A percentile compares a stretch with the other conserved stretches of the same genome.
Conservation (phyloP, 148 eudicot genomes). For the Rhododendron molle region DNA sequence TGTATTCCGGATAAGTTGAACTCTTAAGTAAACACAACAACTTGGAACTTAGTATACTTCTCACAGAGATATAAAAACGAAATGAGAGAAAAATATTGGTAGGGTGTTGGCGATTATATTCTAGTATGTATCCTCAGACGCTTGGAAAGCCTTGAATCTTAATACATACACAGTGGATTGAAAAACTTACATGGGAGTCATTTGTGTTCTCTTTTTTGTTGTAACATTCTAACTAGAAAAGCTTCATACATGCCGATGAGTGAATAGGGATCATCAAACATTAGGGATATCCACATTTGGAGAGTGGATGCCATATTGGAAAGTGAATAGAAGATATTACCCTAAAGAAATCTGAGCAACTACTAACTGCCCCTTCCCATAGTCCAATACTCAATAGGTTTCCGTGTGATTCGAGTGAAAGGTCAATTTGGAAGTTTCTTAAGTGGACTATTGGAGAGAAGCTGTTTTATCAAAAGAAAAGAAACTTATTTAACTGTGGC, state of each 20-base stretch:
- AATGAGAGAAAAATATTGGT: not conserved
- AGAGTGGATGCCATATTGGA: not conserved
- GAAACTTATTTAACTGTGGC: not conserved
- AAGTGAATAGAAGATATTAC: not conserved
- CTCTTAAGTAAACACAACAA: not conserved
- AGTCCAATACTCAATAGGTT: not conserved
- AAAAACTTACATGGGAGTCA: not conserved
- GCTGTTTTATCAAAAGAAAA: not conserved
- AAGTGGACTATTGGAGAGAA: not conserved
- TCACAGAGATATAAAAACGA: not conserved
- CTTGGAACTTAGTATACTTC: not conserved
- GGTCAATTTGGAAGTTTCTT: not conserved
- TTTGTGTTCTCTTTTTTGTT: not conserved
- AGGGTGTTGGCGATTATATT: not conserved
- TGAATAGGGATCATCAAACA: not conserved
- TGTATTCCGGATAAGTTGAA: not conserved
- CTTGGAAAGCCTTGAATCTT: not conserved
- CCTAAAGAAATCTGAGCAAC: not conserved
- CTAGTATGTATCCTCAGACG: not conserved
- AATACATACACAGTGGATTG: not conserved
- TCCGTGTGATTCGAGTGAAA: not conserved
- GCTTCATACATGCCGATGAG: not conserved
- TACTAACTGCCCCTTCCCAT: not conserved
- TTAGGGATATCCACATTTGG: not conserved
- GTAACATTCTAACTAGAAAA: not conserved